Evolutionary conservation across 176 grass and related monocot species (phyloP).

Genomic region (Musa itinerans): DNA sequence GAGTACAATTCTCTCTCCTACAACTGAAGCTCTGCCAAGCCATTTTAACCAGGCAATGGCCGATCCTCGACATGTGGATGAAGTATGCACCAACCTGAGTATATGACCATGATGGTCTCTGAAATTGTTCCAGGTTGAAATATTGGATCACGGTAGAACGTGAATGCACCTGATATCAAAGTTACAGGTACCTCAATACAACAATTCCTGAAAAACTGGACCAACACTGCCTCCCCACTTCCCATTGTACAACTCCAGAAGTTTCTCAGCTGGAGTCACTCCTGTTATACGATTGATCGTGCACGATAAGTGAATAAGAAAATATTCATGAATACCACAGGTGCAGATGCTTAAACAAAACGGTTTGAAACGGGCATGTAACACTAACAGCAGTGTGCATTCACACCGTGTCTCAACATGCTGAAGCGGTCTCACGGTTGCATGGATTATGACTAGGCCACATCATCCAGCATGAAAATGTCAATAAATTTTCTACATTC

Average conservation of each 20-base stretch:
- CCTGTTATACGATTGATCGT: constrained; percentile 28
- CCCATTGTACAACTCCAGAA: constrained; percentile 67
- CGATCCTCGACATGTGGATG: background rate
- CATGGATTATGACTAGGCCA: too few species aligned
- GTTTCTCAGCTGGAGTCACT: constrained; percentile 81
- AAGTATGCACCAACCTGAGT: background rate
- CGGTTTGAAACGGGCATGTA: too few species aligned
- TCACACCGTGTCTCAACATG: too few species aligned
- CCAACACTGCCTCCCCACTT: constrained; percentile 78
- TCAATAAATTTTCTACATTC: too few species aligned
- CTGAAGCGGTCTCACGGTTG: too few species aligned
- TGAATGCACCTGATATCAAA: background rate
- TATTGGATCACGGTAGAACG: background rate
- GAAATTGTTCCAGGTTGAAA: background rate
- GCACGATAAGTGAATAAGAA: background rate
- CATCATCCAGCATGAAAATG: too few species aligned
- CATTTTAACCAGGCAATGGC: background rate
- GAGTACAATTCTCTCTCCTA: background rate
- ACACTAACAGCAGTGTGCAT: too few species aligned
- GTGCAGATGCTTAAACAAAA: background rate
- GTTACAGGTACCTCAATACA: constrained; percentile 38
- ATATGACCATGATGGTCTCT: background rate
- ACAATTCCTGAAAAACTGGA: constrained; percentile 59
- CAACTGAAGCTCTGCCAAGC: background rate
- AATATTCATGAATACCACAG: background rate